Conservation (phyloP, 169 alveolate genomes). For the Besnoitia besnoiti region DNA sequence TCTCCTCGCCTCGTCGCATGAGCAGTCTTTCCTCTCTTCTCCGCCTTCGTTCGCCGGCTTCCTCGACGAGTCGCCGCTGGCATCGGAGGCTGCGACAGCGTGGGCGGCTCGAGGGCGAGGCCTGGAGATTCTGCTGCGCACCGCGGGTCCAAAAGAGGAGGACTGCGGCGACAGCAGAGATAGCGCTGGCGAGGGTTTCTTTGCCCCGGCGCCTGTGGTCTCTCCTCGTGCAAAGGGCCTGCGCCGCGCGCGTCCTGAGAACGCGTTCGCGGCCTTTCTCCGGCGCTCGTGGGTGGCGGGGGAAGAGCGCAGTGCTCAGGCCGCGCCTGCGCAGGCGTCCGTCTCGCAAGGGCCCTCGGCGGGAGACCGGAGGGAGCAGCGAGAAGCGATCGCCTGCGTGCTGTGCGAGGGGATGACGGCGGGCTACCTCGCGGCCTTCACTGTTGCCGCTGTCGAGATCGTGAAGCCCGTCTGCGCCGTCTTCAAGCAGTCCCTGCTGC, state of each 20-base stretch:
- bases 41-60: background rate
- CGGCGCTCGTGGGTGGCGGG: background rate
- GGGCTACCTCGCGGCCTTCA: background rate
- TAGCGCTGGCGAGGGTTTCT: background rate
- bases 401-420: background rate
- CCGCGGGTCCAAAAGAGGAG: background rate
- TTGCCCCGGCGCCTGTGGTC: background rate
- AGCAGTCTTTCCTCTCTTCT: background rate
- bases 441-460: background rate
- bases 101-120: background rate
- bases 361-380: background rate
- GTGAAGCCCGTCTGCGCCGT: background rate
- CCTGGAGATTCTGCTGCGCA: background rate
- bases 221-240: background rate
- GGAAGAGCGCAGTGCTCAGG: background rate
- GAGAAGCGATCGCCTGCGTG: background rate
- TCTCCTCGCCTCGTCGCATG: background rate
- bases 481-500: background rate
- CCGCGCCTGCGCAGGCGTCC: background rate
- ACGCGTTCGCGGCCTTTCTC: background rate
- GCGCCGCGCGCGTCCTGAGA: background rate
- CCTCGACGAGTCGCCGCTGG: background rate
- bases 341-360: background rate
- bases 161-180: background rate
- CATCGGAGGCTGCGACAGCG: background rate